phyloP scores from a whole-genome alignment of 139 green algal genomes.

The Ettlia oleoabundans region DNA sequence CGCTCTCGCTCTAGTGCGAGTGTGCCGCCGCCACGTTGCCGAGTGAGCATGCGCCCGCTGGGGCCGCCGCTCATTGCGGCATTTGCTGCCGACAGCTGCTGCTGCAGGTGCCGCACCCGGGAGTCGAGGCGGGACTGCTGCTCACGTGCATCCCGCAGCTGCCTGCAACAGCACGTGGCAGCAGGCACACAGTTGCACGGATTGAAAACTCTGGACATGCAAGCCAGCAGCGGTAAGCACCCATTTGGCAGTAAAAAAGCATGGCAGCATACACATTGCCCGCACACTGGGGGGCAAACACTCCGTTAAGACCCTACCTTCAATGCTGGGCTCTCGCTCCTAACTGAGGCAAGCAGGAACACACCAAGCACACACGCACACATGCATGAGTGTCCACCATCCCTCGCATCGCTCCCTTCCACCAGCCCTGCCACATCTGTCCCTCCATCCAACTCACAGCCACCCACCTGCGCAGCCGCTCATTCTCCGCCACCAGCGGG shows the following conservation, averaged over 20 bases:
- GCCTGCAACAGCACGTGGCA: not conserved
- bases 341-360: too few species aligned
- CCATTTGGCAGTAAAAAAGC: too few species aligned
- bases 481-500: not conserved
- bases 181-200: not conserved
- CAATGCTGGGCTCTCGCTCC: too few species aligned
- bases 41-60: not conserved
- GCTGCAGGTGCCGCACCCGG: conserved; percentile 7
- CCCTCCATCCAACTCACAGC: too few species aligned
- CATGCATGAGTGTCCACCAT: too few species aligned
- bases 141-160: not conserved
- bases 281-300: too few species aligned
- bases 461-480: conserved; percentile 4
- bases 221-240: too few species aligned
- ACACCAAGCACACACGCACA: too few species aligned
- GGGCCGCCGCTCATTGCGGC: not conserved
- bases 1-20: not conserved
- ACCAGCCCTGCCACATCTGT: too few species aligned
- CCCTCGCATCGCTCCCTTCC: not conserved
- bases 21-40: not conserved
- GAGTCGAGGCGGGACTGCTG: not conserved
- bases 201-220: too few species aligned
- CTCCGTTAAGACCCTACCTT: too few species aligned
- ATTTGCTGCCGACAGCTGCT: not conserved
- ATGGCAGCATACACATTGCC: too few species aligned